phyloP scores from a whole-genome alignment of 129 eudicot species.

The Gnaphalium uliginosum region DNA sequence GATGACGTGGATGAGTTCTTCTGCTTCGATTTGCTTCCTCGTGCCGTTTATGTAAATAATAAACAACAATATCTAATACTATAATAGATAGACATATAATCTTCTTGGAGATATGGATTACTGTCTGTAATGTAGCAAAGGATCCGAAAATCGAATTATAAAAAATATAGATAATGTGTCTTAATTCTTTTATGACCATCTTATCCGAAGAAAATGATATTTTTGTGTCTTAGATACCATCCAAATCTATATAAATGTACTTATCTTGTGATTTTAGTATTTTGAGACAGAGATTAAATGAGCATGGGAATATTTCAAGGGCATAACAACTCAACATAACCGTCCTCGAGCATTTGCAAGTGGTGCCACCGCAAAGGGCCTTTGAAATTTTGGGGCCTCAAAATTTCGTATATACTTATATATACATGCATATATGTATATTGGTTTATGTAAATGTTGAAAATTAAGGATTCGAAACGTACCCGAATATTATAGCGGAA shows the following conservation, averaged over 20 bases:
- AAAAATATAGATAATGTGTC: background rate
- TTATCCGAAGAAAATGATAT: too few species aligned
- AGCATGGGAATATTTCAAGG: constrained; percentile 6
- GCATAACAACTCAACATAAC: too few species aligned
- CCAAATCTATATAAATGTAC: background rate
- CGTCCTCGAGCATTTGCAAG: too few species aligned
- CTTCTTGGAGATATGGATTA: background rate
- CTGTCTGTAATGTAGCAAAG: constrained; percentile 13
- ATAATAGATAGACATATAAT: constrained; percentile 18
- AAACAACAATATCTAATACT: constrained; percentile 20
- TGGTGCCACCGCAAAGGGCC: too few species aligned
- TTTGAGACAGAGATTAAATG: background rate
- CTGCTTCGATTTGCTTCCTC: too few species aligned
- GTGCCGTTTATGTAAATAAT: constrained; percentile 25
- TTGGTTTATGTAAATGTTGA: too few species aligned
- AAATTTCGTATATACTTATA: too few species aligned
- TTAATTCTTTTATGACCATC: background rate
- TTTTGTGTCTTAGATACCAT: background rate
- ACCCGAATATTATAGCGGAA: too few species aligned
- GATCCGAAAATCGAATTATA: too few species aligned
- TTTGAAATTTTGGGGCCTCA: too few species aligned
- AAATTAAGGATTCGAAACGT: too few species aligned
- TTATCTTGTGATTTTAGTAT: constrained; percentile 1
- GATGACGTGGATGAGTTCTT: constrained; percentile 6
- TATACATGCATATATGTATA: too few species aligned